Evolutionary conservation across 495 filamentous ascomycete genomes (phyloP), one percentile per base, ranked within the genome.

Genomic region (Bacidia gigantensis): DNA sequence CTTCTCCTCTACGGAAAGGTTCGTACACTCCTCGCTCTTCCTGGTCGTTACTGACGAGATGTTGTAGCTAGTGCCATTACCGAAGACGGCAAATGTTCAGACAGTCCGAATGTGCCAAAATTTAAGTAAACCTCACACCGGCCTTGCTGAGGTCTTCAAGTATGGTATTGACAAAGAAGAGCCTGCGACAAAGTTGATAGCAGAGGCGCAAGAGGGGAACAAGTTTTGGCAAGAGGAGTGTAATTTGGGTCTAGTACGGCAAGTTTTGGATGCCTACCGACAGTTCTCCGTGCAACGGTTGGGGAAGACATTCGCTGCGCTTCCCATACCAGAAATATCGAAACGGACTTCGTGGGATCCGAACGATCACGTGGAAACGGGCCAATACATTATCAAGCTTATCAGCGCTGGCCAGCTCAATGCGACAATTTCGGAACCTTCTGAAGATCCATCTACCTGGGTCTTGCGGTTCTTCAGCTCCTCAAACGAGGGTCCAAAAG

Each of bases 1-100:
- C 67, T 95, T 35, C 70, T 97, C 10, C 69, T 73, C 18, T 68
- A 81, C 40, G 90, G 90, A 60, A 82, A 77, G 66, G 75, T 83
- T 58, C 67, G 57, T 63, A 62, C 40, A 22, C 20, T 5, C 17
- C 32, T 58, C 53, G 38, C 12, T 42, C 48, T 23, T 48, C 52
- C 38, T 56, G 49, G 52, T 42, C 46, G 21, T 56, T 44, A 39
- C 17, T 29, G 46, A 43, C 35, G 26, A 39, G 24, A 25, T 25
- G 26, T 49, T 2, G 46, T 46, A 76, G 73, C 53, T 67, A 17
- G 53, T 55, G 14, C 42, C 62, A 2, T 51, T 69, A 43, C 75
- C 79, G 3, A 71, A 64, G 23, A 69, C 71, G 5, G 68, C 73
- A 17, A 64, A 71, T 52, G 51, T 63, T 0, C 58, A 65, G 29